Evolutionary conservation across 2,329 filamentous ascomycete species (phyloP), one percentile per base, ranked within the genome.

Genomic region (Ilyonectria mors-panacis): DNA sequence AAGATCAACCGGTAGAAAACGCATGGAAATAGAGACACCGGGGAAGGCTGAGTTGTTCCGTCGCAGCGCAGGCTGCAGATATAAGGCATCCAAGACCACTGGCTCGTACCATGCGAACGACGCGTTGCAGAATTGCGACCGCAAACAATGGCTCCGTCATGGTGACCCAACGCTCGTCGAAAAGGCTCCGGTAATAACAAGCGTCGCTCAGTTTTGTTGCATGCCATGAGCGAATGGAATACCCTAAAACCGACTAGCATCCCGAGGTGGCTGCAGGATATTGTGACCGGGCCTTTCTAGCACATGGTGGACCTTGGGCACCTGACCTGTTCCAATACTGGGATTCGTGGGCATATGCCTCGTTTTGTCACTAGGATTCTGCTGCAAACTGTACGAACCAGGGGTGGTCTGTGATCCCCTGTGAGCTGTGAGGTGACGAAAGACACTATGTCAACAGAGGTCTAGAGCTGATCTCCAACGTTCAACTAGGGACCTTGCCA

Each of bases 321-420:
- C 74, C 72, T 76, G 74, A 76, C 74, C 72, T 69, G 60, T 55
- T 63, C 48, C 62, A 23, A 67, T 59, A 65, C 72, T 69, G 54
- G 71, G 64, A 63, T 75, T 56, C 64, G 66, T 70, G 72, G 73
- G 67, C 66, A 67, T 73, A 73, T 75, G 63, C 60, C 72, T 73
- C 63, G 61, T 75, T 72, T 68, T 63, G 70, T 69, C 59, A 51
- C 61, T 56, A 59, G 54, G 58, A 73, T 71, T 53, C n/a, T 53
- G 42, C 37, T 66, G 65, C 55, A 55, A 55, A 48, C 47, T 39
- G 53, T 44, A 45, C 53, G 58, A 33, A 61, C 67, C 50, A 35
- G 60, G 50, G 55, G 60, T 63, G 61, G 48, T 61, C 61, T 69
- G 45, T 56, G 45, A 44, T 44, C 55, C 56, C 42, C 50, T 71